Evolutionary conservation across 2,329 filamentous ascomycete species (phyloP).

Genomic region (Paraphoma chrysanthemicola): DNA sequence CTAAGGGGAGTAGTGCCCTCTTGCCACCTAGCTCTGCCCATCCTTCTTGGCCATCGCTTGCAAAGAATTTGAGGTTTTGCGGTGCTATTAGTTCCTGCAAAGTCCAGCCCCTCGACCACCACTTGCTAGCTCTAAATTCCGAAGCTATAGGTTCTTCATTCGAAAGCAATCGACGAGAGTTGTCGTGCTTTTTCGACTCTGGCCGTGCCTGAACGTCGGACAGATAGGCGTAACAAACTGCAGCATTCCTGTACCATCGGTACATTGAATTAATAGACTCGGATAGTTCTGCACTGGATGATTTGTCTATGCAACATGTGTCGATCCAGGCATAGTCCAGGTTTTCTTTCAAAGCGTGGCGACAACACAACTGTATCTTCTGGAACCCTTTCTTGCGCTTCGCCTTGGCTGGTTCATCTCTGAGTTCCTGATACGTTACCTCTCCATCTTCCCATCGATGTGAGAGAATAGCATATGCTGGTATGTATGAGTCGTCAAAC

Average conservation of each 20-base stretch:
- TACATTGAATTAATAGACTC: slow-evolving; percentile 9
- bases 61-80: not conserved
- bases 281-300: not conserved
- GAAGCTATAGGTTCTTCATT: not conserved
- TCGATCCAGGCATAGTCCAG: slow-evolving; percentile 1
- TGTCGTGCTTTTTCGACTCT: not conserved
- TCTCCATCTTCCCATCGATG: slow-evolving; percentile 3
- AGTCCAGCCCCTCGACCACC: slow-evolving; percentile 4
- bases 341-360: not conserved
- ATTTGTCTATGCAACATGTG: slow-evolving; percentile 7
- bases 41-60: not conserved
- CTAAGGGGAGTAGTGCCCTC: not conserved
- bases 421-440: not conserved
- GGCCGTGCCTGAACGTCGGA: not conserved
- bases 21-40: not conserved
- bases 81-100: slow-evolving; percentile 9
- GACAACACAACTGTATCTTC: not conserved
- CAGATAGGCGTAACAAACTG: not conserved
- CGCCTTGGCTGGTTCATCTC: not conserved
- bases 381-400: not conserved
- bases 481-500: not conserved
- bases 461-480: slow-evolving; percentile 6
- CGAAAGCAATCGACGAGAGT: not conserved
- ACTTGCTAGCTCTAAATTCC: not conserved
- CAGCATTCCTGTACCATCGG: not conserved